phyloP scores from a whole-genome alignment of 2,329 filamentous ascomycete species.

The Trichoderma oligosporum region DNA sequence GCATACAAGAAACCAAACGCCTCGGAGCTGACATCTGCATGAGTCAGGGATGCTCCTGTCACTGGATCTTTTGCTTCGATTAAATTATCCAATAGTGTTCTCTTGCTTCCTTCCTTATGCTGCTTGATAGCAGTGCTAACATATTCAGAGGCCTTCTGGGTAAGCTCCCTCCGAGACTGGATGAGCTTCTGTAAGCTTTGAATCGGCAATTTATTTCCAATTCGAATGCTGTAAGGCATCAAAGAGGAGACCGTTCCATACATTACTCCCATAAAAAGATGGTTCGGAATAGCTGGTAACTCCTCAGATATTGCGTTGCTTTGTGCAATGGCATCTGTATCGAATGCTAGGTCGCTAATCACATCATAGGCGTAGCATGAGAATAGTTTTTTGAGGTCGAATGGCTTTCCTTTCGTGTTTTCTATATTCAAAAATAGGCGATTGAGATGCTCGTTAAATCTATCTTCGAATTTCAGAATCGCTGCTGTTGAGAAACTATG shows the following conservation, averaged over 20 bases:
- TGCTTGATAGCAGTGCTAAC: no score
- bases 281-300: neutral
- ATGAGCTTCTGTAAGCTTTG: no score
- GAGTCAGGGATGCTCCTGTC: neutral
- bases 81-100: neutral
- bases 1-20: conserved; percentile 1
- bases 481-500: conserved; percentile 1
- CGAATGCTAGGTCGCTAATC: neutral
- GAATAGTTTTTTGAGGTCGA: neutral
- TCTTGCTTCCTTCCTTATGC: neutral
- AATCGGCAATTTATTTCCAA: no score
- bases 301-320: neutral
- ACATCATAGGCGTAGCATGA: no score
- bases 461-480: neutral
- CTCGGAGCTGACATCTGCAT: neutral
- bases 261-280: neutral
- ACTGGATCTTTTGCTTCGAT: neutral
- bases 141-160: no score
- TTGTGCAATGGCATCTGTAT: neutral
- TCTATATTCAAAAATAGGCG: neutral
- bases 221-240: neutral
- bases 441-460: neutral
- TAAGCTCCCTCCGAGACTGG: no score
- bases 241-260: neutral
- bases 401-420: neutral